These are phyloP conservation scores for Coriolopsis trogii DNA, from an alignment of 1,284 basidiomycete species.

Conservation along the genomic window DNA sequence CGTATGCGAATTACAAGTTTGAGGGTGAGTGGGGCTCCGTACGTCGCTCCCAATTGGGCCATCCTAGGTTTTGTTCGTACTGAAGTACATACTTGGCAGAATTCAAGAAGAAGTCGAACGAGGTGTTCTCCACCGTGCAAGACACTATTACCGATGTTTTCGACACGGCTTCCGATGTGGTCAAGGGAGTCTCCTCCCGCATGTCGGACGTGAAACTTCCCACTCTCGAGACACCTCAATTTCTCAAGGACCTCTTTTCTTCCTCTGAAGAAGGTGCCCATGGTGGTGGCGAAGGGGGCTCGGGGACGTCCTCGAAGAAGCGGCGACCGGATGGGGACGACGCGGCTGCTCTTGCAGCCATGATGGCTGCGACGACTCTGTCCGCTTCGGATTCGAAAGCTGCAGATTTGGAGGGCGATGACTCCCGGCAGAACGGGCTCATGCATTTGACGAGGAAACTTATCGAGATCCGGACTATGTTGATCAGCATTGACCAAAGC, in stretches of 20 bases:
- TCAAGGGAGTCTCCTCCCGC: slow-evolving; percentile 60
- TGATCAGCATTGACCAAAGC: slow-evolving; percentile 94
- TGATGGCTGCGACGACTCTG: slow-evolving; percentile 73
- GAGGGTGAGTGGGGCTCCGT: slow-evolving; percentile 67
- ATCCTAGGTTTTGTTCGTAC: too few relatives aligned
- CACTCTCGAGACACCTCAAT: slow-evolving; percentile 70
- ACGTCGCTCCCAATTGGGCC: too few relatives aligned
- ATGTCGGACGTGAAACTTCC: slow-evolving; percentile 67
- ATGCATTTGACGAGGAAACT: slow-evolving; percentile 95
- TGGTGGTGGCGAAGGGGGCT: slow-evolving; percentile 30
- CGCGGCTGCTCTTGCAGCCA: slow-evolving; percentile 63
- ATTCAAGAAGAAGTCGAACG: slow-evolving; percentile 66
- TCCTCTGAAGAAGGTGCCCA: slow-evolving; percentile 38
- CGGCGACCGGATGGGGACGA: slow-evolving; percentile 59
- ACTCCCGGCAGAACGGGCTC: slow-evolving; percentile 66
- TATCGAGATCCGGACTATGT: slow-evolving; percentile 94
- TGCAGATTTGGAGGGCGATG: slow-evolving; percentile 41
- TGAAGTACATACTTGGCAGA: slow-evolving; percentile 44
- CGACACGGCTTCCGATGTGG: slow-evolving; percentile 64
- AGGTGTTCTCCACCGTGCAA: slow-evolving; percentile 66
- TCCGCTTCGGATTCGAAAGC: slow-evolving; percentile 66
- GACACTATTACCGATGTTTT: slow-evolving; percentile 70
- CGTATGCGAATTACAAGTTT: slow-evolving; percentile 93
- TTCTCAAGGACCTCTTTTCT: slow-evolving; percentile 71
- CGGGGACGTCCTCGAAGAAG: slow-evolving; percentile 35